Evolutionary conservation across 208 protist species (phyloP).

Genomic region (Porcisia deanei): DNA sequence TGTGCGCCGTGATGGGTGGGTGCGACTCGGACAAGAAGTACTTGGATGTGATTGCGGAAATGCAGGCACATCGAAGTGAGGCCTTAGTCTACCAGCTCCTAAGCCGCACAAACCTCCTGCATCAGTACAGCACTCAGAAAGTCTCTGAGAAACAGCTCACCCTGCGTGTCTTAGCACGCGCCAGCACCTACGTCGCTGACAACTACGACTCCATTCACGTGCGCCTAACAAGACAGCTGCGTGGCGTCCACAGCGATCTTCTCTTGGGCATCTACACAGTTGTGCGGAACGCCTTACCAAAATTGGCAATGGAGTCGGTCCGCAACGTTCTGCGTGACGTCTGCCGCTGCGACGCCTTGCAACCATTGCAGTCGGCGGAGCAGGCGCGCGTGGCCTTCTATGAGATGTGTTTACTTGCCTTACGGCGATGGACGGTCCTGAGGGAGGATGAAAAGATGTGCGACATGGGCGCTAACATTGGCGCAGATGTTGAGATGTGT

Average conservation of each 20-base stretch:
- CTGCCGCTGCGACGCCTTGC: not conserved
- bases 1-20: not conserved
- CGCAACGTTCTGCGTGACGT: constrained; percentile 9
- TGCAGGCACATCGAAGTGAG: constrained; percentile 1
- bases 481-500: constrained; percentile 1
- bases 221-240: not conserved
- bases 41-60: constrained; percentile 5
- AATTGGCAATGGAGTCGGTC: not conserved
- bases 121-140: constrained; percentile 1
- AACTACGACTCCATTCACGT: constrained; percentile 10
- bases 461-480: not conserved
- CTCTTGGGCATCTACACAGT: not conserved
- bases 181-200: constrained; percentile 11
- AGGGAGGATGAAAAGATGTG: not conserved
- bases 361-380: not conserved
- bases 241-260: not conserved
- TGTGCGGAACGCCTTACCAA: not conserved
- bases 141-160: constrained; percentile 1
- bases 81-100: constrained; percentile 7
- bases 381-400: constrained; percentile 9
- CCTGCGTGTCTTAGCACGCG: constrained; percentile 4
- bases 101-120: constrained; percentile 5
- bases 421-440: not conserved
- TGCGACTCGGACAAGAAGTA: constrained; percentile 3
- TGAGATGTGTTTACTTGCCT: constrained; percentile 5